Conservation (phyloP, 1,139 yeast species). For the Groenewaldozyma sp. region DNA sequence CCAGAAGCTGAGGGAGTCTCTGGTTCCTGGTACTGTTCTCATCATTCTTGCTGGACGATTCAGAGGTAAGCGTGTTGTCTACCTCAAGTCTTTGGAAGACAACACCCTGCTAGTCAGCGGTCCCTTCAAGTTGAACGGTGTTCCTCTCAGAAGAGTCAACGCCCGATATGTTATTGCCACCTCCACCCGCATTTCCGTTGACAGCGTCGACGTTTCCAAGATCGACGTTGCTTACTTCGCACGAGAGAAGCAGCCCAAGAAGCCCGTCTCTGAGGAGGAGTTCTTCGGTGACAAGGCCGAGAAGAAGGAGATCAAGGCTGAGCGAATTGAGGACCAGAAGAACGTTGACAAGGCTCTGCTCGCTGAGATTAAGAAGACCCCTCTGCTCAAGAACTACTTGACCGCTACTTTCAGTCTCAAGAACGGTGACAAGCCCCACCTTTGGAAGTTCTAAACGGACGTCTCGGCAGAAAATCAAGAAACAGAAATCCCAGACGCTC, state of each 20-base stretch:
- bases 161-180: constrained; percentile 99
- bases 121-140: constrained; percentile 99
- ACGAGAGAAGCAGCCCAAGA: constrained; percentile 71
- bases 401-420: constrained; percentile 94
- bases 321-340: constrained; percentile 98
- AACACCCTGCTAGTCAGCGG: constrained; percentile 97
- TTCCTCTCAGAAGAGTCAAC: constrained; percentile 98
- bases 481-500: too few relatives aligned
- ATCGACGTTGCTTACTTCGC: constrained; percentile 96
- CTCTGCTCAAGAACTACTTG: constrained; percentile 96
- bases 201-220: constrained; percentile 79
- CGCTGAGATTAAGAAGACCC: constrained; percentile 94
- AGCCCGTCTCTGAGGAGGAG: constrained; percentile 83
- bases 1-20: constrained; percentile 92
- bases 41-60: constrained; percentile 98
- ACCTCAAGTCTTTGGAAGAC: constrained; percentile 97
- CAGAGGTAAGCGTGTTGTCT: constrained; percentile 99
- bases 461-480: too few relatives aligned
- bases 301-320: constrained; percentile 85
- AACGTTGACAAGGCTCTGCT: constrained; percentile 88
- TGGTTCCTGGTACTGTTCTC: constrained; percentile 97
- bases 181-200: constrained; percentile 80
- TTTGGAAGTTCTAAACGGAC: constrained; percentile 96
- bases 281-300: constrained; percentile 82
- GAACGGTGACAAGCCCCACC: constrained; percentile 99